Evolutionary conservation across 352 stramenopile genomes (phyloP).

Genomic region (Phytophthora fragariaefolia): DNA sequence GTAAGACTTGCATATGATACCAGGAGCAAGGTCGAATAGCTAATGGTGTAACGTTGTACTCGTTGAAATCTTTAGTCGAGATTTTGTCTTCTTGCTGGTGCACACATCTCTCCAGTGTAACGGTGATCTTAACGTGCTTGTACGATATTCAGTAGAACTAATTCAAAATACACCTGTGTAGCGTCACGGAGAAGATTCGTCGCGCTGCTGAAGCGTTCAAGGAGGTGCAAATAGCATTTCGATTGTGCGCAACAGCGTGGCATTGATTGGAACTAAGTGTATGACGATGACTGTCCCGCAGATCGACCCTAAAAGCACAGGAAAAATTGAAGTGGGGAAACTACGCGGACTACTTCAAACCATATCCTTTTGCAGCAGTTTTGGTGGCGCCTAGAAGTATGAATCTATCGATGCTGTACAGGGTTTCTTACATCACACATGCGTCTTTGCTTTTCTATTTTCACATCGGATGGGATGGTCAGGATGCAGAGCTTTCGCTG

Average conservation of each 20-base stretch:
- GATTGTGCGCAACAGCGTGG: no score
- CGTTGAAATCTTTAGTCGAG: conserved; percentile 25
- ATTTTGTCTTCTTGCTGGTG: conserved; percentile 30
- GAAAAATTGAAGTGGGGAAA: conserved; percentile 53
- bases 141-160: background rate
- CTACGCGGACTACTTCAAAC: conserved; percentile 53
- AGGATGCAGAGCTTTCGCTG: conserved; percentile 43
- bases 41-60: background rate
- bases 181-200: conserved; percentile 58
- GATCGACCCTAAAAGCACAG: conserved; percentile 50
- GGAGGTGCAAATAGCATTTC: conserved; percentile 25
- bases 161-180: conserved; percentile 10
- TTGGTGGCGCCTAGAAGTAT: background rate
- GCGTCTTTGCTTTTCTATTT: conserved; percentile 10
- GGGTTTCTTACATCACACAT: conserved; percentile 33
- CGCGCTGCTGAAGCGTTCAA: conserved; percentile 61
- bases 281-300: conserved; percentile 12
- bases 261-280: no score
- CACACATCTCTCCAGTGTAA: conserved; percentile 31
- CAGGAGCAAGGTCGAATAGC: background rate
- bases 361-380: conserved; percentile 55
- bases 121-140: background rate
- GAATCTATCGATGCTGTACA: background rate
- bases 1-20: conserved; percentile 24
- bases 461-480: conserved; percentile 60